phyloP scores from a whole-genome alignment of 73 alveolate genomes.

The Paramecium tetraurelia region DNA sequence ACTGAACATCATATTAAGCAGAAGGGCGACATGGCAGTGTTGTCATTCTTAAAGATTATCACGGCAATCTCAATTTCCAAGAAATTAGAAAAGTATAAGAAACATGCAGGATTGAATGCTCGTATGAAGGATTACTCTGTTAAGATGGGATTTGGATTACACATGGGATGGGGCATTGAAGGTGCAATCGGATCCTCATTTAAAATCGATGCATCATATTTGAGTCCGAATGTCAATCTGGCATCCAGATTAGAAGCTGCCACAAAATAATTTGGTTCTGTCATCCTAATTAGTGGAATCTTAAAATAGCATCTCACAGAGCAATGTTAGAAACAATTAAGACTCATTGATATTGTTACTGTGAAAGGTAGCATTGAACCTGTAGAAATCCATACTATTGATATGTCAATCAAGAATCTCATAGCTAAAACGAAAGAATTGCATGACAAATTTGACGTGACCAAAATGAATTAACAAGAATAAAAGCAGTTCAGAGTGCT shows the following conservation, averaged over 20 bases:
- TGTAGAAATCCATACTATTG: conserved; percentile 59
- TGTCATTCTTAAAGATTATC: conserved; percentile 74
- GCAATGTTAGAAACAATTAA: conserved; percentile 20
- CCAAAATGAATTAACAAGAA: conserved; percentile 37
- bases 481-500: conserved; percentile 54
- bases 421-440: conserved; percentile 9
- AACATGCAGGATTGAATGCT: conserved; percentile 69
- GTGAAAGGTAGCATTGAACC: conserved; percentile 79
- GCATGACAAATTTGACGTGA: conserved; percentile 27
- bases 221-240: conserved; percentile 94
- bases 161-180: conserved; percentile 96
- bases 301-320: conserved; percentile 59
- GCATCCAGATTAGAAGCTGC: conserved; percentile 96
- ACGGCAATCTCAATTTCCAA: conserved; percentile 70
- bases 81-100: conserved; percentile 76
- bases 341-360: conserved; percentile 74
- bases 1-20: not conserved
- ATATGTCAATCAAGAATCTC: conserved; percentile 42
- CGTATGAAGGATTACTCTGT: conserved; percentile 81
- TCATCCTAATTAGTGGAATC: conserved; percentile 69
- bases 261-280: conserved; percentile 84
- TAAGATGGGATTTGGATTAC: conserved; percentile 94
- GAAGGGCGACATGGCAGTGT: conserved; percentile 75
- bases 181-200: conserved; percentile 94
- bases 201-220: conserved; percentile 94